A percentile compares a stretch with the other conserved stretches of the same genome.
These are phyloP conservation scores for Taiwanofungus camphoratus DNA, from an alignment of 1,284 basidiomycete genomes.

Conservation along the genomic window DNA sequence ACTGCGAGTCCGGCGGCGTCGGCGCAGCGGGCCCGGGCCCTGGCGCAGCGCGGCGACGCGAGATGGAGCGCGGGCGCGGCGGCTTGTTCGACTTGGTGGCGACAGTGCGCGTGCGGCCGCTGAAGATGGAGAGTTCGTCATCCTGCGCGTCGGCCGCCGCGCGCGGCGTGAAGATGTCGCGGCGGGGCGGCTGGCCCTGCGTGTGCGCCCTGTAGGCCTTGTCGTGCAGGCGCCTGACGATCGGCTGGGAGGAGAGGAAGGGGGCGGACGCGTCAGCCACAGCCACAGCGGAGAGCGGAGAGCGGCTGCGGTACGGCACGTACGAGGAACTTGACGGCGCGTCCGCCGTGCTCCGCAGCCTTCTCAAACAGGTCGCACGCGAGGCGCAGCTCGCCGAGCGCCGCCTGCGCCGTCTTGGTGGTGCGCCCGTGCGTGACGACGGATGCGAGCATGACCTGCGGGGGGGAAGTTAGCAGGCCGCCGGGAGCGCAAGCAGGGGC, in stretches of 20 bases:
- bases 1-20: constrained; percentile 9
- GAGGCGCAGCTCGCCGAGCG: constrained; percentile 50
- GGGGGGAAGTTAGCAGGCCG: too few relatives aligned
- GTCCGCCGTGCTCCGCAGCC: constrained; percentile 53
- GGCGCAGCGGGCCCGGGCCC: constrained; percentile 14
- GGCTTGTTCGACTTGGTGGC: constrained; percentile 34
- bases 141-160: constrained; percentile 36
- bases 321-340: constrained; percentile 63
- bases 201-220: constrained; percentile 55
- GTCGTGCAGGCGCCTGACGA: constrained; percentile 49
- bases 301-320: constrained; percentile 19
- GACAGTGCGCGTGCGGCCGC: constrained; percentile 61
- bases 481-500: too few relatives aligned
- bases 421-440: constrained; percentile 60
- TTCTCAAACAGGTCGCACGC: constrained; percentile 58
- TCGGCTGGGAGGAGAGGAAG: constrained; percentile 38
- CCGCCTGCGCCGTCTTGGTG: constrained; percentile 61
- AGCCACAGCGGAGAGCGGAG: neutral
- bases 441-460: constrained; percentile 63
- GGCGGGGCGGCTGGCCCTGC: constrained; percentile 38
- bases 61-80: constrained; percentile 13
- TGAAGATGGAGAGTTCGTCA: constrained; percentile 69
- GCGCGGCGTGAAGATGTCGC: constrained; percentile 51
- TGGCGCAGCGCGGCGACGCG: constrained; percentile 16
- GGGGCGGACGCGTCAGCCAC: neutral